Conservation (phyloP, 1,284 basidiomycete species). For the Tilletia horrida region DNA sequence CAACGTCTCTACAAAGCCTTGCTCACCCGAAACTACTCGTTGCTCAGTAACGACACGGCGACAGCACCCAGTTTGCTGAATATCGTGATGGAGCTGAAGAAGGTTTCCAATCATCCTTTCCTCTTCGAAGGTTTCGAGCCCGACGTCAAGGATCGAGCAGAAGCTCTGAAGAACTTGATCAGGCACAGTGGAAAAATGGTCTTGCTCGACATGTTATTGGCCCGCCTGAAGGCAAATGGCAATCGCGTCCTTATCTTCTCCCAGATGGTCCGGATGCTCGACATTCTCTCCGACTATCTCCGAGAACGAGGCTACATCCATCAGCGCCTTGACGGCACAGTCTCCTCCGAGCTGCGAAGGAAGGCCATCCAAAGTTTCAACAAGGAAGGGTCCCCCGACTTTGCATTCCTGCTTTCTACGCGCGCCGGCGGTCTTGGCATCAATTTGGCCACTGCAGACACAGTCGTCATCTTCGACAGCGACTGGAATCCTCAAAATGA, state of each 20-base stretch:
- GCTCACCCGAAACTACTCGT: constrained; percentile 90
- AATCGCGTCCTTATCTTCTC: constrained; percentile 64
- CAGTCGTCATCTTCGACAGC: constrained; percentile 93
- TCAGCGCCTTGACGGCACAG: constrained; percentile 73
- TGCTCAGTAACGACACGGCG: constrained; percentile 74
- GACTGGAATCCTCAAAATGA: constrained; percentile 95
- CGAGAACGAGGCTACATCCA: constrained; percentile 77
- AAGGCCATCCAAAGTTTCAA: constrained; percentile 77
- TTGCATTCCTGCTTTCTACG: constrained; percentile 53
- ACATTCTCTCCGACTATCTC: constrained; percentile 98
- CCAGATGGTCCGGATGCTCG: constrained; percentile 98
- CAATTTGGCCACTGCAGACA: constrained; percentile 76
- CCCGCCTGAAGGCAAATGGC: constrained; percentile 57
- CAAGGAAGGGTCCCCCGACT: constrained; percentile 69
- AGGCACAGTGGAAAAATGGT: constrained; percentile 60
- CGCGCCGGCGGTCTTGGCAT: constrained; percentile 54
- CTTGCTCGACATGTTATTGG: constrained; percentile 58
- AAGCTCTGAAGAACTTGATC: constrained; percentile 61
- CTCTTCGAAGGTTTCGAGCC: constrained; percentile 94
- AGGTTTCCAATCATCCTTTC: constrained; percentile 79
- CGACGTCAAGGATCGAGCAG: constrained; percentile 70
- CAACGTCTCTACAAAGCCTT: constrained; percentile 99
- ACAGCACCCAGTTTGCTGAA: constrained; percentile 72
- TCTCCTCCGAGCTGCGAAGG: constrained; percentile 76
- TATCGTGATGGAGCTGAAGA: constrained; percentile 55